Evolutionary conservation across 148 eudicot species (phyloP), one percentile per base, ranked within the genome.

Genomic region (Chenopodium quinoa): DNA sequence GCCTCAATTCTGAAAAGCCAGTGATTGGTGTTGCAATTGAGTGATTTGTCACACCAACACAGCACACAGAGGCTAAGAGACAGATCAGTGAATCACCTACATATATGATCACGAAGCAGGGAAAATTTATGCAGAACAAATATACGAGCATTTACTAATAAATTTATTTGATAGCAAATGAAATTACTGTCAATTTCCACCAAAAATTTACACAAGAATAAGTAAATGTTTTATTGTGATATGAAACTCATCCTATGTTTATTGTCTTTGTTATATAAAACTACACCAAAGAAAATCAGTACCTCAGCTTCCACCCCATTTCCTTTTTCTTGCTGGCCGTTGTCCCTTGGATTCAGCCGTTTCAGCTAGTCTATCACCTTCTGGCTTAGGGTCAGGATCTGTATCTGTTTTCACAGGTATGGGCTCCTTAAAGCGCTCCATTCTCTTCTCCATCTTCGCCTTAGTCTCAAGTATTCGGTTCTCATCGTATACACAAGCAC

Each of bases 391-490:
- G 69, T 68, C 76, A 58, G 71, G 27, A 79, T 74, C 82, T 9
- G 22, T 48, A 64, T 75, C 86, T 67, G 54, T 68, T 68, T 75
- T 79, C 23, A 31, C 70, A 56, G 69, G 65, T 32, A 83, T 23
- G 1, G 82, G 76, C 70, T 75, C 79, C 79, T 83, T 83, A 31
- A 83, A 83, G 10, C 86, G 79, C 70, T 83, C 82, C 54, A 82
- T 75, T 75, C 85, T 54, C 79, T 83, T 83, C 69, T 83, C 85
- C 85, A 83, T 83, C 82, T 79, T 83, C 44, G 82, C 86, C 82
- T 66, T 79, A 23, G 80, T 79, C 58, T 80, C 82, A 44, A 83
- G 86, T 56, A 83, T 83, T 69, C 82, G 75, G n/a, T 77, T 75
- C 76, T 83, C 82, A 46, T 83, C 82, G 69, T 79, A 79, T 75